Percentiles rank a stretch among this genome's conserved stretches.
Evolutionary conservation across 352 stramenopile genomes (phyloP).

Genomic region (Phytophthora sp.): DNA sequence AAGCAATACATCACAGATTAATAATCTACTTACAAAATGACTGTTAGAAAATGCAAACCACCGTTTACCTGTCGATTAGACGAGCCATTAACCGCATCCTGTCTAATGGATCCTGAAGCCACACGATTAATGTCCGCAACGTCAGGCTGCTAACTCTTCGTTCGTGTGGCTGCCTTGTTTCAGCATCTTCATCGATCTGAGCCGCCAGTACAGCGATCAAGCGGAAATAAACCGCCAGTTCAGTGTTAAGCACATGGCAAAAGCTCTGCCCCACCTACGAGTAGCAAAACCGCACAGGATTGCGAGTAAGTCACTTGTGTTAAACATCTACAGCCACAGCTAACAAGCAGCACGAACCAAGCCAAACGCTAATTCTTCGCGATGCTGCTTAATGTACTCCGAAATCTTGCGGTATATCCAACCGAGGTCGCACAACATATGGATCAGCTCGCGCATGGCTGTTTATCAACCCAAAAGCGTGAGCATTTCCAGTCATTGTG

Average conservation of each 20-base stretch:
- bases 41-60: not conserved
- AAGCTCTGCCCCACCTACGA: slow-evolving; percentile 87
- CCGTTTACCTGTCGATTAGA: slow-evolving; percentile 81
- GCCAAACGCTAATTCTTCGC: slow-evolving; percentile 75
- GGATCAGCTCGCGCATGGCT: slow-evolving; percentile 87
- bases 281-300: slow-evolving; percentile 1
- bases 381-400: slow-evolving; percentile 78
- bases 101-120: slow-evolving; percentile 89
- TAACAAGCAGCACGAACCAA: slow-evolving; percentile 51
- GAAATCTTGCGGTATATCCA: slow-evolving; percentile 92
- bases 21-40: not conserved
- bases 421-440: slow-evolving; percentile 86
- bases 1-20: slow-evolving; percentile 2
- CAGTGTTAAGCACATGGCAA: slow-evolving; percentile 89
- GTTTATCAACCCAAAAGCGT: slow-evolving; percentile 9
- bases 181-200: slow-evolving; percentile 88
- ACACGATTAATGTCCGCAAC: slow-evolving; percentile 89
- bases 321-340: not conserved
- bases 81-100: slow-evolving; percentile 90
- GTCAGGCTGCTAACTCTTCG: slow-evolving; percentile 70
- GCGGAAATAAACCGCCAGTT: slow-evolving; percentile 93
- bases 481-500: slow-evolving; percentile 7
- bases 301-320: slow-evolving; percentile 16
- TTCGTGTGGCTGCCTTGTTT: slow-evolving; percentile 55
- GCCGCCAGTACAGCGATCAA: slow-evolving; percentile 92